Percentiles rank a stretch among this genome's conserved stretches.
Conservation (phyloP, 2,329 filamentous ascomycete genomes). For the Cladosporium velox region DNA sequence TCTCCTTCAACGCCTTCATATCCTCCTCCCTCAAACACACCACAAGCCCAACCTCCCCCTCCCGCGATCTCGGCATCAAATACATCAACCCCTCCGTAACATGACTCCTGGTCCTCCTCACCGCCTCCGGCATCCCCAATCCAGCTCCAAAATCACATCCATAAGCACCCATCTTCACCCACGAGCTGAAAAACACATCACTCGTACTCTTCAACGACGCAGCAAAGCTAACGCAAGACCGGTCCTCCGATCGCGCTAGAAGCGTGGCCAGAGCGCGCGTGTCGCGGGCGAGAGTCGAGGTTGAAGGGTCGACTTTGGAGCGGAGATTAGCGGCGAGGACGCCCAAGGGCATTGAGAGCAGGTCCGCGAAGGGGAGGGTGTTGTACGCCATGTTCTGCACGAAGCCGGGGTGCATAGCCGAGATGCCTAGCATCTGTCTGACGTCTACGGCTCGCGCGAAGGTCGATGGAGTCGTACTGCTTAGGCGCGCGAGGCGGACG, state of each 20-base stretch:
- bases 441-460: slow-evolving; percentile 55
- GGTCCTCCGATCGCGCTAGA: slow-evolving; percentile 31
- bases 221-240: slow-evolving; percentile 34
- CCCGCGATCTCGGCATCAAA: slow-evolving; percentile 47
- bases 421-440: slow-evolving; percentile 46
- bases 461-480: slow-evolving; percentile 29
- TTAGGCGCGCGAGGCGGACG: slow-evolving; percentile 43
- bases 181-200: slow-evolving; percentile 58
- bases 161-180: slow-evolving; percentile 52
- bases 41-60: slow-evolving; percentile 49
- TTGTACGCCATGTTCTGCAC: slow-evolving; percentile 52
- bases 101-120: slow-evolving; percentile 51
- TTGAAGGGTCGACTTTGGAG: slow-evolving; percentile 39
- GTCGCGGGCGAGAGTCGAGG: slow-evolving; percentile 38
- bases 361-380: slow-evolving; percentile 31
- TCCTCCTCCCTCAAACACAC: slow-evolving; percentile 53
- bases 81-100: slow-evolving; percentile 53
- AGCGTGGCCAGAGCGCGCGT: slow-evolving; percentile 48
- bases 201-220: slow-evolving; percentile 41
- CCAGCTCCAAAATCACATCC: slow-evolving; percentile 51
- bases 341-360: slow-evolving; percentile 37
- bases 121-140: slow-evolving; percentile 50
- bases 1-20: slow-evolving; percentile 46
- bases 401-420: slow-evolving; percentile 51
- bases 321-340: slow-evolving; percentile 44